Evolutionary conservation across 2,329 filamentous ascomycete genomes (phyloP), one percentile per base, ranked within the genome.

Genomic region (Penicillium sp.): DNA sequence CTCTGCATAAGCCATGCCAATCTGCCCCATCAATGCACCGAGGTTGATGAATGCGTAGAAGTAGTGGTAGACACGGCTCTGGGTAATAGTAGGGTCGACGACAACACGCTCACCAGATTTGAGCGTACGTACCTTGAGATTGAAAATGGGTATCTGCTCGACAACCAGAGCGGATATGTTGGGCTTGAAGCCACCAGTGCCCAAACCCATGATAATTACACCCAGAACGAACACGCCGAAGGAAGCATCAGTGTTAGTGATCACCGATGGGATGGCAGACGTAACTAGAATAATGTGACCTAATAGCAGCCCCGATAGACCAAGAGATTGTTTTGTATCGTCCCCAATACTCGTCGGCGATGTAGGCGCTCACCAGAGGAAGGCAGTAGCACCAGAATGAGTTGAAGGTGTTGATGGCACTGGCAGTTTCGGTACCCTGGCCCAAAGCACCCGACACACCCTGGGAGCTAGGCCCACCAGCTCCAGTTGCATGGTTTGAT

Each of bases 291-390:
- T 45, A 5, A 45, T 45, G 5, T 45, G 42, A 38, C 88, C 88
- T 44, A 86, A 87, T 85, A 35, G 87, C 86, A 59, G 88, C 78
- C 14, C 75, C 76, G 31, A 78, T 86, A 64, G 88, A 87, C 69
- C 83, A 82, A 70, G 86, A 80, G 64, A 91, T 90, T 36, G 88
- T 90, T 66, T 82, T 81, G 73, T 86, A 89, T 57, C 87, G 86
- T 14, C 88, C 88, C 67, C 84, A 81, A 69, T 85, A 87, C 61
- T 85, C 82, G 73, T 91, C 89, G 11, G 88, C 87, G 61, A 88
- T 66, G 68, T 80, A 85, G n/a, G 79, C 83, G 60, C 84, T 84
- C 22, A 84, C 61, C 7, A 87, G 77, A 40, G 84, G 84, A 72
- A 83, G 83, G 50, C 85, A 57, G 65, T 86, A 86, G 56, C 82